Evolutionary conservation across 2,329 filamentous ascomycete genomes (phyloP).

Genomic region (Monosporascus sp.): DNA sequence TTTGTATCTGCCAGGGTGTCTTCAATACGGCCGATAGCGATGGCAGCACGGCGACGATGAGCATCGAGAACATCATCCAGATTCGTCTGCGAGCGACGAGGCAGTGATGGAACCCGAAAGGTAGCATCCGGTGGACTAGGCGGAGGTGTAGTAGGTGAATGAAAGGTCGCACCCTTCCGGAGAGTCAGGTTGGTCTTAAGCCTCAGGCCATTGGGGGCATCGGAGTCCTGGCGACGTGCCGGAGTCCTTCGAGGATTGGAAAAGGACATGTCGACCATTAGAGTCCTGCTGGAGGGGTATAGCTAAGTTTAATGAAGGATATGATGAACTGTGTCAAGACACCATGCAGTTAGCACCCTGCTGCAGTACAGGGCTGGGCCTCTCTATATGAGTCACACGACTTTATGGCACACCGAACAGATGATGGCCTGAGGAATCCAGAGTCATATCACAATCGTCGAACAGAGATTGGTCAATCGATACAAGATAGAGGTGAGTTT

Average conservation of each 20-base stretch:
- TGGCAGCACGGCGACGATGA: conserved; percentile 61
- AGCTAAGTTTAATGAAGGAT: conserved; percentile 11
- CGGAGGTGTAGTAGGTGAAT: conserved; percentile 43
- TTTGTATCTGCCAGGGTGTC: conserved; percentile 49
- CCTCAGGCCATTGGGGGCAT: conserved; percentile 35
- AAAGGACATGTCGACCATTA: conserved; percentile 39
- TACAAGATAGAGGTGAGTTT: conserved; percentile 1
- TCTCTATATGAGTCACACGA: conserved; percentile 27
- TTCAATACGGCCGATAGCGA: conserved; percentile 62
- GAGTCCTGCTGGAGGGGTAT: conserved; percentile 15
- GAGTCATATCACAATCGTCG: conserved; percentile 18
- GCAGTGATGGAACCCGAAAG: conserved; percentile 47
- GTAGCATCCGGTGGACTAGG: conserved; percentile 29
- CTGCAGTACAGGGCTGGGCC: conserved; percentile 22
- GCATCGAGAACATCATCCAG: conserved; percentile 69
- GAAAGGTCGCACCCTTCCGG: conserved; percentile 66
- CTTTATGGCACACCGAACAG: conserved; percentile 19
- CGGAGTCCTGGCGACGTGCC: conserved; percentile 37
- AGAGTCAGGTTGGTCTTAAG: conserved; percentile 55
- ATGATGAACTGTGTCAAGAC: conserved; percentile 19
- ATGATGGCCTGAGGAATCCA: conserved; percentile 19
- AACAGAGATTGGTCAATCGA: conserved; percentile 22
- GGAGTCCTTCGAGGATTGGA: conserved; percentile 43
- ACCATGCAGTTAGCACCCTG: conserved; percentile 24
- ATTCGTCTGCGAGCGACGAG: conserved; percentile 63